Evolutionary conservation across 306 rosid genomes (phyloP), one percentile per base, ranked within the genome.

Genomic region (Cucurbita argyrosperma): DNA sequence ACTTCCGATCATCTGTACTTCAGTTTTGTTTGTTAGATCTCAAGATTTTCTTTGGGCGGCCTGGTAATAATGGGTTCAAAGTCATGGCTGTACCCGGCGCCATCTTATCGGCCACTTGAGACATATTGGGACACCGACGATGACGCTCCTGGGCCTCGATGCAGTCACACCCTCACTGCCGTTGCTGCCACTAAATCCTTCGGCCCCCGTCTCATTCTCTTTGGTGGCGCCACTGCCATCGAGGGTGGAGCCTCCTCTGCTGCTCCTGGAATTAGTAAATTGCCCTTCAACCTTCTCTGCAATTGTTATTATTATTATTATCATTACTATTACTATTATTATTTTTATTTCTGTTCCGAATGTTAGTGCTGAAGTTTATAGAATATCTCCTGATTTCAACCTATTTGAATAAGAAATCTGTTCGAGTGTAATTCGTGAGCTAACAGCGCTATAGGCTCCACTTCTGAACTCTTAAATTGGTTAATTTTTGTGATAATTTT

Each of bases 151-250:
- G 99, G 99, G 6, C 97, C 99, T 40, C 96, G 99, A 16, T 91
- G 97, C 54, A 86, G 47, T 9, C 99, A 95, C 81, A 91, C 97
- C 0, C 93, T 95, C 74, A 95, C 99, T 10, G 89, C 93, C 77
- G 92, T 95, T 11, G 97, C 96, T 15, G 83, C 99, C 80, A 87
- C 96, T 51, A 91, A 91, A 82, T 74, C 96, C 0, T 87, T 76
- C 2, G 99, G 99, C 13, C 90, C 97, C 0, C 91, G 96, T 6
- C 86, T 95, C 61, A 95, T 95, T 80, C 89, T 95, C 18, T 95
- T 95, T 15, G 97, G 99, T 10, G 99, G 97, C 16, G 89, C 97
- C 79, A 95, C 99, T 26, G 99, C 99, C 80, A 90, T 95, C 72
- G 99, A 95, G 81, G 97, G 97, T 82, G 96, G 96, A 61, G 86